phyloP scores from a whole-genome alignment of 2,329 filamentous ascomycete genomes.

The Hypoxylon sp. region DNA sequence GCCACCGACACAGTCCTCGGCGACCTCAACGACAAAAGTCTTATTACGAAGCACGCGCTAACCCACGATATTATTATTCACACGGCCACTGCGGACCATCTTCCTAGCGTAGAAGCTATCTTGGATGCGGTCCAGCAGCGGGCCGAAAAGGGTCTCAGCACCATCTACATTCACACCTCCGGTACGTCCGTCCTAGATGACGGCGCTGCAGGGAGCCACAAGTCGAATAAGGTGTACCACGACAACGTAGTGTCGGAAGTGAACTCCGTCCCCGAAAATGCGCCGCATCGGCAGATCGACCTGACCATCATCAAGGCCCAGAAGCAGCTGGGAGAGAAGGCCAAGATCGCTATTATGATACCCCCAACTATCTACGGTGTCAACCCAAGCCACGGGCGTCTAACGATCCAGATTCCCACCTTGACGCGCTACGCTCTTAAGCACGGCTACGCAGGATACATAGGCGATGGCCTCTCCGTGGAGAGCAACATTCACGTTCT shows the following conservation, averaged over 20 bases:
- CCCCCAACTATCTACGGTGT: conserved; percentile 62
- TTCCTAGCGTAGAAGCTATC: conserved; percentile 58
- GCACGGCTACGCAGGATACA: conserved; percentile 58
- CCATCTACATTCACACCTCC: conserved; percentile 63
- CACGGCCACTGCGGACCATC: conserved; percentile 62
- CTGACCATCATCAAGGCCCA: conserved; percentile 55
- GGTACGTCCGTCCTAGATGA: conserved; percentile 58
- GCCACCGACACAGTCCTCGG: conserved; percentile 53
- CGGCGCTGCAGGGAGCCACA: conserved; percentile 49
- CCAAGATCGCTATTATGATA: conserved; percentile 61
- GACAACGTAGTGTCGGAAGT: conserved; percentile 56
- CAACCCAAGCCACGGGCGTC: conserved; percentile 53
- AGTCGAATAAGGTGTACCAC: conserved; percentile 56
- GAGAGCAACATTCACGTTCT: conserved; percentile 60
- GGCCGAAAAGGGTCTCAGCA: conserved; percentile 51
- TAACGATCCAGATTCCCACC: conserved; percentile 61
- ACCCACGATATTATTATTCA: conserved; percentile 60
- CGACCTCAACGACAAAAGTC: conserved; percentile 55
- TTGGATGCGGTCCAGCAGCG: conserved; percentile 57
- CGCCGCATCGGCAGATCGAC: conserved; percentile 60
- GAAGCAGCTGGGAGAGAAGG: conserved; percentile 53
- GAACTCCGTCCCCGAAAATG: conserved; percentile 55
- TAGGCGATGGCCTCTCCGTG: conserved; percentile 57
- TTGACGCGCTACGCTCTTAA: conserved; percentile 61
- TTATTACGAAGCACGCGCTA: conserved; percentile 54